Base-by-base conservation (phyloP, 805 yeast species). In the Torulaspora franciscae region DNA sequence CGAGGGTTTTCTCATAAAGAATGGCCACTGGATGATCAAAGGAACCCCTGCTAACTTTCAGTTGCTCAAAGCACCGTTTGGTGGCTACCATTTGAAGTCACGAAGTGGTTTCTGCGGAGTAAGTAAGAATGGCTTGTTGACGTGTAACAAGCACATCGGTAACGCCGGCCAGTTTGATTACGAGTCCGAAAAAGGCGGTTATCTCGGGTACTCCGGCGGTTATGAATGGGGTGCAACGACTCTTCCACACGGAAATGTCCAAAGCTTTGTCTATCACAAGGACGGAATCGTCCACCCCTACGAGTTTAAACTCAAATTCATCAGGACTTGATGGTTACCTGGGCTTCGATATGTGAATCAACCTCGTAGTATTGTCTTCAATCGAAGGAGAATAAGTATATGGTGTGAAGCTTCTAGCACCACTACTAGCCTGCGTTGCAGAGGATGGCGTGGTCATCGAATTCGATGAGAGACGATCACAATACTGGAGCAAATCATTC, bases 1-100 rank as follows among this genome's bases (percentile, higher is more conserved):
- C 27, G 56, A 59, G 15, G 89, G 87, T 1, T 71, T 64, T 55
- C 58, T 91, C 47, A 91, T 90, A 57, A 78, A 85, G 48, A 85
- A 79, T 57, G 99, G 99, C 3, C 76, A 79, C 52, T 90, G 95
- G 93, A 86, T 83, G 66, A 61, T 75, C 4, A 62, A 68, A 32
- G 96, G 96, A 1, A 79, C 93, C 0, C 91, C 97, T 65, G 98
- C 96, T 4, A 79, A 83, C 4, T 90, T 73, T 66, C 72, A 72
- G 22, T 55, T 85, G 22, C 57, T 65, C 26, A 73, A 79, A 43
- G 77, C 83, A 26, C 75, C 76, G 27, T 79, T 79, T 64, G 93
- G 93, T 3, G 93, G 93, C n/a, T 76, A 78, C 56, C 75, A 79
- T 46, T 58, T 90, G 36, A 73, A 73, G 48, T 76, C 93, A 1